Evolutionary conservation across 228 moss, liverwort and hornwort species (phyloP).

Genomic region (Sphagnum fallax): DNA sequence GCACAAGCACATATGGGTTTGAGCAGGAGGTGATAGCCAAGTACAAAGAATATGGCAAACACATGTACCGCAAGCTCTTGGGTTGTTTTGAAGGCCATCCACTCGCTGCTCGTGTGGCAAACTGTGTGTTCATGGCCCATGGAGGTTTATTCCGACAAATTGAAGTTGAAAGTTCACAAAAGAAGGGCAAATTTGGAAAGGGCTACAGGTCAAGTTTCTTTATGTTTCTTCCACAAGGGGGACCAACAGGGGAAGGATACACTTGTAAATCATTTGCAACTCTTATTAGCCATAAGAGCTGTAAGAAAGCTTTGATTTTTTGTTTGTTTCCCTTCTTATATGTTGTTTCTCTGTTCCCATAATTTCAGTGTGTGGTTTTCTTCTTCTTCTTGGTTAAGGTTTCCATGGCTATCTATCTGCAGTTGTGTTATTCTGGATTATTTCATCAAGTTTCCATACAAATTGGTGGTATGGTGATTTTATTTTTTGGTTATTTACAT

Average conservation of each 20-base stretch:
- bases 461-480: too few species aligned
- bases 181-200: constrained; percentile 55
- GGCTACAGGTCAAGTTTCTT: constrained; percentile 33
- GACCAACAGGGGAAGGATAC: constrained; percentile 1
- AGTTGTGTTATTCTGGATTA: too few species aligned
- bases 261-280: background rate
- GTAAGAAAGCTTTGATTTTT: too few species aligned
- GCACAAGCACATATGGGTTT: constrained; percentile 94
- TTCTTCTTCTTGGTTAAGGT: too few species aligned
- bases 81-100: constrained; percentile 98
- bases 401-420: too few species aligned
- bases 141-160: constrained; percentile 81
- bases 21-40: constrained; percentile 92
- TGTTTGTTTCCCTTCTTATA: too few species aligned
- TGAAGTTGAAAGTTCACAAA: constrained; percentile 45
- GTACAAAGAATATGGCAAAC: constrained; percentile 74
- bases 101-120: constrained; percentile 85
- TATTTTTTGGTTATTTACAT: too few species aligned
- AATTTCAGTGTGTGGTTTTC: too few species aligned
- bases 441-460: too few species aligned
- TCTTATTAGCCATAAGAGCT: too few species aligned
- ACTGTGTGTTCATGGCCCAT: constrained; percentile 91
- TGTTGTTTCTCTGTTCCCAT: too few species aligned
- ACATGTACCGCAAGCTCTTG: constrained; percentile 80
- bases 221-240: background rate